Percentiles rank a stretch among this genome's conserved stretches.
These are phyloP conservation scores for Xylariaceae sp. DNA, from an alignment of 2,329 filamentous ascomycete species.

Conservation along the genomic window DNA sequence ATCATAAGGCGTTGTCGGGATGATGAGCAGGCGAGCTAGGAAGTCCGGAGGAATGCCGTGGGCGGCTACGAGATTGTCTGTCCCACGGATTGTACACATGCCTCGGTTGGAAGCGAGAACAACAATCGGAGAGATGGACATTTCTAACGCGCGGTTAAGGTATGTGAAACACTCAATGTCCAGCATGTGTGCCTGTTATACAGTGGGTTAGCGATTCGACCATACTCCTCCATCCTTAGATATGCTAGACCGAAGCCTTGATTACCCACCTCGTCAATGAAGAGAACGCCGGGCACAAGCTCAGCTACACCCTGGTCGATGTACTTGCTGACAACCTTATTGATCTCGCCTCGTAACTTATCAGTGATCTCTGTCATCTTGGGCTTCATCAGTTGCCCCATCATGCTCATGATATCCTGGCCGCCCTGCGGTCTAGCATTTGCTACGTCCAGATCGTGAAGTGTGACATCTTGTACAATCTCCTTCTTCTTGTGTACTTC, in stretches of 20 bases:
- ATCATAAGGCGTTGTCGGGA: conserved; percentile 90
- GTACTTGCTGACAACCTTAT: conserved; percentile 99
- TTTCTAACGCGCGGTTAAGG: conserved; percentile 96
- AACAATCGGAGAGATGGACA: conserved; percentile 92
- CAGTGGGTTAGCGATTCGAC: conserved; percentile 22
- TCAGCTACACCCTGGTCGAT: conserved; percentile 98
- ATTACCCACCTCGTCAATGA: conserved; percentile 88
- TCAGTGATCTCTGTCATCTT: conserved; percentile 99
- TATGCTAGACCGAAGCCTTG: conserved; percentile 6
- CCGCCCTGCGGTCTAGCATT: conserved; percentile 95
- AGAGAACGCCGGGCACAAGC: conserved; percentile 95
- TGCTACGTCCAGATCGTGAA: conserved; percentile 95
- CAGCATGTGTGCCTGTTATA: conserved; percentile 89
- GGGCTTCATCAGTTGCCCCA: conserved; percentile 99
- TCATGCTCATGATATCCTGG: conserved; percentile 99
- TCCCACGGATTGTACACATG: conserved; percentile 89
- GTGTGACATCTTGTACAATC: conserved; percentile 96
- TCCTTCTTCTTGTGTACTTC: conserved; percentile 99
- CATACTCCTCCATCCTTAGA: background rate
- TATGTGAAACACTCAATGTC: conserved; percentile 99
- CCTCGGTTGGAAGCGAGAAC: conserved; percentile 97
- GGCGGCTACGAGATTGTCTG: conserved; percentile 78
- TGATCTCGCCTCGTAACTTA: conserved; percentile 93
- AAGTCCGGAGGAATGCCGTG: conserved; percentile 96
- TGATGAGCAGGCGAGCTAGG: conserved; percentile 89